Evolutionary conservation across 352 stramenopile species (phyloP).

Genomic region (Globisporangium emineosum): DNA sequence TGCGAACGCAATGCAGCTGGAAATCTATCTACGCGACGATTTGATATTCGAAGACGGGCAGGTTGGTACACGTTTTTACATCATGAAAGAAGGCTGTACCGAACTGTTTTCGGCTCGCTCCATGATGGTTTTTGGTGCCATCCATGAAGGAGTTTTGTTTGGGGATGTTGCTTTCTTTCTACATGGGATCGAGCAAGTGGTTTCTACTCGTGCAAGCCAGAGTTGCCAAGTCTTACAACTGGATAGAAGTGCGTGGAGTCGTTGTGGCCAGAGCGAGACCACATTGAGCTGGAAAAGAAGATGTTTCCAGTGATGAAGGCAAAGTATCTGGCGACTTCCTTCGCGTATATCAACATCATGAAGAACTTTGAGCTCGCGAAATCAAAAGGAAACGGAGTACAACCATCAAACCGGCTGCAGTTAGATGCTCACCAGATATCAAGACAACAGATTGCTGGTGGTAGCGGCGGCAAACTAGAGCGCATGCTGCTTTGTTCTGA

Average conservation of each 20-base stretch:
- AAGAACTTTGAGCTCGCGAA: neutral
- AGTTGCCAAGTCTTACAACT: neutral
- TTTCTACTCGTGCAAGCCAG: neutral
- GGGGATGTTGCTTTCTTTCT: neutral
- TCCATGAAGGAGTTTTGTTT: neutral
- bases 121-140: neutral
- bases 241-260: neutral
- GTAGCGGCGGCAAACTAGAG: neutral
- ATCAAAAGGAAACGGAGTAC: neutral
- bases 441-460: neutral
- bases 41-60: neutral
- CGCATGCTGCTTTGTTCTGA: slow-evolving; percentile 1
- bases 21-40: neutral
- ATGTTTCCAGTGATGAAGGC: neutral
- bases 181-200: neutral
- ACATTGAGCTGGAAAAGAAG: neutral
- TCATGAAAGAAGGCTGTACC: neutral
- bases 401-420: neutral
- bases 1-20: neutral
- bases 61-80: neutral
- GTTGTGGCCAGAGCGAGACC: neutral
- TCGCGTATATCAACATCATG: neutral
- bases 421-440: neutral
- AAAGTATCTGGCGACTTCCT: neutral
- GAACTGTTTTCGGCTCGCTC: neutral